phyloP scores from a whole-genome alignment of 1,284 basidiomycete genomes.

The Earliella scabrosa region DNA sequence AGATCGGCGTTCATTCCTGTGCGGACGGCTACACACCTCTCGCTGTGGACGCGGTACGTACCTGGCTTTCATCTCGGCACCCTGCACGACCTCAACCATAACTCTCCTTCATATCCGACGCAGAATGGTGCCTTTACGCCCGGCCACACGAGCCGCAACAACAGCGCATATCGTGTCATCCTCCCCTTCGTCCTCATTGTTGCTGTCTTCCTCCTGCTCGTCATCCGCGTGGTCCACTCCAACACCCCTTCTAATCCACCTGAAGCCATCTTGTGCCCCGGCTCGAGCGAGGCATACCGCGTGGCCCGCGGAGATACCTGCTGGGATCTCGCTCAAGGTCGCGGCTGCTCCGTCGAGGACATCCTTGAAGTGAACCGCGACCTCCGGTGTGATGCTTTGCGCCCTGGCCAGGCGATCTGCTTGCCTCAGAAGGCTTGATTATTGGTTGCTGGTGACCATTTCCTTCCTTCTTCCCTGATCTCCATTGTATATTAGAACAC shows the following conservation, averaged over 20 bases:
- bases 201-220: constrained; percentile 63
- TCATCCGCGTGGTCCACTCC: constrained; percentile 64
- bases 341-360: constrained; percentile 57
- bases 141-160: constrained; percentile 23
- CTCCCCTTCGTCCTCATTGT: constrained; percentile 79
- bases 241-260: constrained; percentile 35
- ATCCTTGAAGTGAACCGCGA: constrained; percentile 57
- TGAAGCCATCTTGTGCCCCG: constrained; percentile 48
- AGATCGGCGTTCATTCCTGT: constrained; percentile 59
- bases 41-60: constrained; percentile 56
- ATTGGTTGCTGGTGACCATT: not conserved
- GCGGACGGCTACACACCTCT: constrained; percentile 61
- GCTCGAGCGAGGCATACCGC: constrained; percentile 49
- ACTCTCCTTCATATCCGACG: not conserved
- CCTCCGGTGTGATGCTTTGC: constrained; percentile 59
- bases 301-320: constrained; percentile 70
- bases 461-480: not conserved
- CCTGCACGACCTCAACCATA: constrained; percentile 52
- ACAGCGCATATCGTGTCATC: constrained; percentile 59
- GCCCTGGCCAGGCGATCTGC: constrained; percentile 65
- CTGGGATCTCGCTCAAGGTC: constrained; percentile 62
- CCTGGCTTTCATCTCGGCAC: not conserved
- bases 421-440: constrained; percentile 29
- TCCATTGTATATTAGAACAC: constrained; percentile 16
- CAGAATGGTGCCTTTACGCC: constrained; percentile 8